Conservation (phyloP, 176 grass and related monocot species). For the Juncus effusus region DNA sequence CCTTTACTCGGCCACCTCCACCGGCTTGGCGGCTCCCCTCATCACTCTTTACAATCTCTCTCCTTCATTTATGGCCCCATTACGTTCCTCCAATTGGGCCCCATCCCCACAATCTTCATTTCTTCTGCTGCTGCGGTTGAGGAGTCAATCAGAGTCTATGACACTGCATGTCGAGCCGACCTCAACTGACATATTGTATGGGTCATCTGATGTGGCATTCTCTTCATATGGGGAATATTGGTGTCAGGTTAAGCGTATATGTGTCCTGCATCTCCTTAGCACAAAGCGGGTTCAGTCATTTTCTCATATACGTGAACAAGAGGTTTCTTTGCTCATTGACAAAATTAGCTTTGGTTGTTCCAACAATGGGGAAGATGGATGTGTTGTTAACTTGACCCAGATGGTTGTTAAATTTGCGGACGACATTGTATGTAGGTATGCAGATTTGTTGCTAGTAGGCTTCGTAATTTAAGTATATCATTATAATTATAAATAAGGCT, state of each 20-base stretch:
- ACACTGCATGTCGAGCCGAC: slow-evolving; percentile 23
- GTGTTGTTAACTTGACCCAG: slow-evolving; percentile 34
- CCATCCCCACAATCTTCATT: slow-evolving; percentile 20
- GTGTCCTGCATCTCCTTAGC: slow-evolving; percentile 41
- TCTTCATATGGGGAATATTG: background rate
- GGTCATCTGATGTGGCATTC: background rate
- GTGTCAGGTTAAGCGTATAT: slow-evolving; percentile 24
- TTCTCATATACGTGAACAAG: slow-evolving; percentile 29
- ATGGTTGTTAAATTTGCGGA: slow-evolving; percentile 25
- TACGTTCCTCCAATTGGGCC: slow-evolving; percentile 13
- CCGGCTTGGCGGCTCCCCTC: slow-evolving; percentile 32
- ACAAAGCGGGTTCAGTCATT: slow-evolving; percentile 37
- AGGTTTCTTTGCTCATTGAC: slow-evolving; percentile 20
- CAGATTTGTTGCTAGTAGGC: too few relatives aligned
- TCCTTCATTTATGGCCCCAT: slow-evolving; percentile 6
- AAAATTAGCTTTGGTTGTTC: background rate
- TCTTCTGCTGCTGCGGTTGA: slow-evolving; percentile 31
- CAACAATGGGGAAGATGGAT: too few relatives aligned
- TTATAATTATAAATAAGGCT: too few relatives aligned
- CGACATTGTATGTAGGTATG: slow-evolving; percentile 23
- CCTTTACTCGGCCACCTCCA: slow-evolving; percentile 47
- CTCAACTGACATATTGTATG: background rate
- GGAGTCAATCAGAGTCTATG: slow-evolving; percentile 32
- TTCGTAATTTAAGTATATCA: too few relatives aligned
- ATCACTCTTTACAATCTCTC: slow-evolving; percentile 27